phyloP scores from a whole-genome alignment of 2,329 filamentous ascomycete species.

The Fusarium denticulatum region DNA sequence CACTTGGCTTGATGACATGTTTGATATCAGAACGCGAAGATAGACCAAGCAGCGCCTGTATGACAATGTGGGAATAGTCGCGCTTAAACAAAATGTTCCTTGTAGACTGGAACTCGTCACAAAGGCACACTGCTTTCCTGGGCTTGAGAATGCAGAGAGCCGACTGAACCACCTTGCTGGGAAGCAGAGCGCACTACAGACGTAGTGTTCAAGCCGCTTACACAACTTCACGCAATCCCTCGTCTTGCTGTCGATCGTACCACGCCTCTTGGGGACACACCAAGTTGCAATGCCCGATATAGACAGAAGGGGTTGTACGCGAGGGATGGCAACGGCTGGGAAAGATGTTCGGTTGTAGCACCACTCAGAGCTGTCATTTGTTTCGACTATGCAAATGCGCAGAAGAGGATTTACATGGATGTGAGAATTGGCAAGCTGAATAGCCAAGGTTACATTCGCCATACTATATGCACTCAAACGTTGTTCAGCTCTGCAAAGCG shows the following conservation, averaged over 20 bases:
- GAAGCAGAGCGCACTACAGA: constrained; percentile 24
- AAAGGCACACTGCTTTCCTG: not conserved
- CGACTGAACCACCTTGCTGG: constrained; percentile 32
- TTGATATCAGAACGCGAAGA: constrained; percentile 7
- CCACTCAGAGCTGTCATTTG: constrained; percentile 19
- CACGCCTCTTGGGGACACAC: constrained; percentile 23
- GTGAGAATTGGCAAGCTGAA: constrained; percentile 11
- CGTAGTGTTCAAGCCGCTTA: constrained; percentile 35
- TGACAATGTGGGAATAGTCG: not conserved
- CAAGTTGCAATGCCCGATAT: constrained; percentile 29
- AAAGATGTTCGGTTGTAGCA: constrained; percentile 21
- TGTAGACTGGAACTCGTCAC: constrained; percentile 9
- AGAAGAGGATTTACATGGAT: not conserved
- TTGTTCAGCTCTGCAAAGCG: constrained; percentile 5
- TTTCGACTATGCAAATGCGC: constrained; percentile 1
- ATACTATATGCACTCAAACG: constrained; percentile 12
- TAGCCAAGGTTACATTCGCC: constrained; percentile 25
- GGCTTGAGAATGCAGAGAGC: constrained; percentile 24
- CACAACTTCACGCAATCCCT: constrained; percentile 35
- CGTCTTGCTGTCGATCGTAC: constrained; percentile 33
- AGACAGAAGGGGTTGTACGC: constrained; percentile 21
- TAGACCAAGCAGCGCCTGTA: not conserved
- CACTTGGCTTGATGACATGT: constrained; percentile 8
- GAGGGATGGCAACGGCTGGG: constrained; percentile 24
- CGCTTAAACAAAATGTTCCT: not conserved